Conservation (phyloP, 208 protist species). For the Wallacemonas sp. region DNA sequence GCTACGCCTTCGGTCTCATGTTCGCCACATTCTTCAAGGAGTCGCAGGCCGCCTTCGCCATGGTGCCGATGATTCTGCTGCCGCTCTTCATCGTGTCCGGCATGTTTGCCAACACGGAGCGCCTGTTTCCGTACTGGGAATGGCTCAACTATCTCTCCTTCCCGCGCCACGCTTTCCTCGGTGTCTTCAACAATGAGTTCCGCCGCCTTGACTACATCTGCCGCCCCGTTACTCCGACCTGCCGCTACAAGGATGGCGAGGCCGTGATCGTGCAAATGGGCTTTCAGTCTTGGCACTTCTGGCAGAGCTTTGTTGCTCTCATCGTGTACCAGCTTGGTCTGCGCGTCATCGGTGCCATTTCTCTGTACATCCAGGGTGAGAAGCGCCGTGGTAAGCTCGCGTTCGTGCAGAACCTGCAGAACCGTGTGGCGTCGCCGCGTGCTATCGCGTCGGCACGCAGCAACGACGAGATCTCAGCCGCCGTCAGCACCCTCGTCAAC, state of each 20-base stretch:
- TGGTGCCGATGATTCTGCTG: slow-evolving; percentile 60
- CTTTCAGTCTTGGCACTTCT: slow-evolving; percentile 69
- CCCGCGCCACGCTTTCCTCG: slow-evolving; percentile 74
- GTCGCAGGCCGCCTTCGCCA: slow-evolving; percentile 38
- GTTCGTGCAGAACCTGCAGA: slow-evolving; percentile 61
- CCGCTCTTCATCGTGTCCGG: slow-evolving; percentile 65
- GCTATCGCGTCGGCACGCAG: slow-evolving; percentile 56
- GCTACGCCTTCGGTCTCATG: slow-evolving; percentile 51
- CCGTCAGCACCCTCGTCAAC: slow-evolving; percentile 45
- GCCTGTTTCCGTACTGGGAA: slow-evolving; percentile 79
- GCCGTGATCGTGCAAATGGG: slow-evolving; percentile 55
- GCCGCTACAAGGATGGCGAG: slow-evolving; percentile 55
- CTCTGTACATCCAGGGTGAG: slow-evolving; percentile 59
- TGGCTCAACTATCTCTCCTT: slow-evolving; percentile 78
- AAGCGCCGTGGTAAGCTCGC: slow-evolving; percentile 54
- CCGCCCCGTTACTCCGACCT: slow-evolving; percentile 50
- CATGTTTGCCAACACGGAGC: slow-evolving; percentile 59
- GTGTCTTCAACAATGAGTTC: slow-evolving; percentile 83
- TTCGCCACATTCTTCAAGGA: slow-evolving; percentile 43
- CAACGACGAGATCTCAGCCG: slow-evolving; percentile 46
- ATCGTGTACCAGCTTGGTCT: slow-evolving; percentile 67
- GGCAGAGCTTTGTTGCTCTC: slow-evolving; percentile 65
- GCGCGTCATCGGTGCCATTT: slow-evolving; percentile 45
- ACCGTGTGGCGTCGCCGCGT: slow-evolving; percentile 57
- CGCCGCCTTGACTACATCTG: slow-evolving; percentile 54